phyloP scores from a whole-genome alignment of 345 rosid species.

The Eucalyptus regnans region DNA sequence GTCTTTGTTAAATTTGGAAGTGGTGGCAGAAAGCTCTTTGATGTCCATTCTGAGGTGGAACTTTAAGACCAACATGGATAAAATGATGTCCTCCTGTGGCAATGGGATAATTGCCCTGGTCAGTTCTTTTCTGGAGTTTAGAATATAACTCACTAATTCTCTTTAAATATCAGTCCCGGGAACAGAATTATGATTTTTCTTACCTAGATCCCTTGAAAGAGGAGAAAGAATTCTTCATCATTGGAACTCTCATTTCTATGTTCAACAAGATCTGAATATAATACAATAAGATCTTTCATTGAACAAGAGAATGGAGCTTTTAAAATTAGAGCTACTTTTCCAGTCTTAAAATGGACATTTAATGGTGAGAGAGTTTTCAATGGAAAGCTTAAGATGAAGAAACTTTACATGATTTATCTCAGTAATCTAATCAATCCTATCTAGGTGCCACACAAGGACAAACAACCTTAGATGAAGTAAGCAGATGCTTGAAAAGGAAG shows the following conservation, averaged over 20 bases:
- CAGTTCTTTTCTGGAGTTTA: conserved; percentile 2
- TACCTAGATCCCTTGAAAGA: not conserved
- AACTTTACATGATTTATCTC: not conserved
- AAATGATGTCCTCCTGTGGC: conserved; percentile 36
- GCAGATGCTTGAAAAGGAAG: not conserved
- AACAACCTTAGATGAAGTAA: not conserved
- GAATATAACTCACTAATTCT: not conserved
- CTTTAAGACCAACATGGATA: conserved; percentile 63
- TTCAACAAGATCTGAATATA: not conserved
- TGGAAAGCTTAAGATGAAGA: not conserved
- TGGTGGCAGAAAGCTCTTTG: conserved; percentile 54
- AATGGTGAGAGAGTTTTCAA: not conserved
- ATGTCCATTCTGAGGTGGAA: conserved; percentile 65
- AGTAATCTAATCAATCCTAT: not conserved
- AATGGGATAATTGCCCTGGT: conserved; percentile 59
- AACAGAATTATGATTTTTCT: not conserved
- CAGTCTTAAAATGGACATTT: not conserved
- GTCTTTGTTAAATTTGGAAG: conserved; percentile 60
- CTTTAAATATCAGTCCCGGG: not conserved
- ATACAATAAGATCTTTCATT: not conserved
- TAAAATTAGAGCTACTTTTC: not conserved
- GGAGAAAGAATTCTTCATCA: not conserved
- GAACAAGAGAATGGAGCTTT: not conserved
- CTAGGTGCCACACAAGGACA: not conserved
- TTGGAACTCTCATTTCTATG: not conserved